Evolutionary conservation across 1,284 basidiomycete species (phyloP).

Genomic region (Rhizopogon parksii): DNA sequence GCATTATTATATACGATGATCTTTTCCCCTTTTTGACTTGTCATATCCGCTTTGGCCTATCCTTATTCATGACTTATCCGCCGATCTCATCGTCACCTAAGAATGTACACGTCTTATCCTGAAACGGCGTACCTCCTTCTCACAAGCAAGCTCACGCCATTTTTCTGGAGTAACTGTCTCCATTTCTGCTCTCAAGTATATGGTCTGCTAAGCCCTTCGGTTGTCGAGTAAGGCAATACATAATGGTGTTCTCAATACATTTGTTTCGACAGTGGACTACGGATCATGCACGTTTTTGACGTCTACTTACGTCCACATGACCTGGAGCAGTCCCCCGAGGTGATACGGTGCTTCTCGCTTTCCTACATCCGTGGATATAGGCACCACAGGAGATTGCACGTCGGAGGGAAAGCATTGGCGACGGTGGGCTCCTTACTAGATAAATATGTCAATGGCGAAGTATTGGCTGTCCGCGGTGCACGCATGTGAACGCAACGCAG

Average conservation of each 20-base stretch:
- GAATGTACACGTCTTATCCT: constrained; percentile 23
- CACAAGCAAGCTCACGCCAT: not conserved
- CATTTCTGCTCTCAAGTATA: not conserved
- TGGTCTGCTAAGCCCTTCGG: not conserved
- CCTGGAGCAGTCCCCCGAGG: constrained; percentile 7
- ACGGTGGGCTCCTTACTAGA: not conserved
- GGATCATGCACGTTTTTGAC: not conserved
- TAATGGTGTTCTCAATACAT: not conserved
- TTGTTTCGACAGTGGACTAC: not conserved
- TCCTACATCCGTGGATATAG: constrained; percentile 25
- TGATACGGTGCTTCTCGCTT: constrained; percentile 2
- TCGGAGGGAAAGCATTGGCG: not conserved
- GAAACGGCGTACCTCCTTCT: constrained; percentile 11
- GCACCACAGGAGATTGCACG: not conserved
- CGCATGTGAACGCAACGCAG: not conserved
- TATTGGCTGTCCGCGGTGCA: not conserved
- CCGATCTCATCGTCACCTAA: constrained; percentile 27
- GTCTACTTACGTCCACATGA: not conserved
- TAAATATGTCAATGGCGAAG: too few relatives aligned
- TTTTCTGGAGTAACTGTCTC: not conserved
- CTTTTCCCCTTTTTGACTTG: constrained; percentile 17
- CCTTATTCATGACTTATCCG: constrained; percentile 24
- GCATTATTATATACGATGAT: constrained; percentile 24
- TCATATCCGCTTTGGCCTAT: constrained; percentile 10
- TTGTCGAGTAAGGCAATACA: not conserved